phyloP scores from a whole-genome alignment of 1,139 yeast species.

The Geotrichum siamense region DNA sequence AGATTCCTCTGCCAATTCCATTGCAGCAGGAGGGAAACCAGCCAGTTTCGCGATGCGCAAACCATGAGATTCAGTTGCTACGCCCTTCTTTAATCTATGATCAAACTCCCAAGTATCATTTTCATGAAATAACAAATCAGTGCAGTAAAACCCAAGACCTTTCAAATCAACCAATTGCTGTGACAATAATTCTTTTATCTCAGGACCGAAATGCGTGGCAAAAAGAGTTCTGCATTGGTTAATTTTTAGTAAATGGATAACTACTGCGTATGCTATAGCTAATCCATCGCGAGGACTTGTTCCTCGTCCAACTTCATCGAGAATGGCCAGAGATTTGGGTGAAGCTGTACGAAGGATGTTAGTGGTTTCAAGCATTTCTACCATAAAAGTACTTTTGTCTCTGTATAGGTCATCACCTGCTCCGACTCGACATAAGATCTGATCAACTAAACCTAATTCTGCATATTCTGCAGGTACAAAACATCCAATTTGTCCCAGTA shows the following conservation, averaged over 20 bases:
- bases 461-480: conserved; percentile 79
- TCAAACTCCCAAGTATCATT: conserved; percentile 40
- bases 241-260: conserved; percentile 47
- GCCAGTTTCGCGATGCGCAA: conserved; percentile 57
- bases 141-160: conserved; percentile 44
- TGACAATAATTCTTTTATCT: conserved; percentile 42
- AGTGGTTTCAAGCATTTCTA: conserved; percentile 94
- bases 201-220: conserved; percentile 89
- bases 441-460: conserved; percentile 71
- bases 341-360: conserved; percentile 74
- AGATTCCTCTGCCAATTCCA: conserved; percentile 33
- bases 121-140: conserved; percentile 38
- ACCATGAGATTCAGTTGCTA: conserved; percentile 74
- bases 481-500: conserved; percentile 87
- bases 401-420: conserved; percentile 85
- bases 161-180: conserved; percentile 12
- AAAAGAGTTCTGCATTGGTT: conserved; percentile 73
- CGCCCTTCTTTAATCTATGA: conserved; percentile 62
- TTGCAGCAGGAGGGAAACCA: conserved; percentile 65
- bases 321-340: conserved; percentile 64
- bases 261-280: conserved; percentile 80
- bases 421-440: conserved; percentile 77
- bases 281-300: conserved; percentile 87
- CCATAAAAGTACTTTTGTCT: conserved; percentile 92
- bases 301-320: conserved; percentile 96